Evolutionary conservation across 345 rosid genomes (phyloP), one percentile per base, ranked within the genome.

Genomic region (Gossypium rotundifolium): DNA sequence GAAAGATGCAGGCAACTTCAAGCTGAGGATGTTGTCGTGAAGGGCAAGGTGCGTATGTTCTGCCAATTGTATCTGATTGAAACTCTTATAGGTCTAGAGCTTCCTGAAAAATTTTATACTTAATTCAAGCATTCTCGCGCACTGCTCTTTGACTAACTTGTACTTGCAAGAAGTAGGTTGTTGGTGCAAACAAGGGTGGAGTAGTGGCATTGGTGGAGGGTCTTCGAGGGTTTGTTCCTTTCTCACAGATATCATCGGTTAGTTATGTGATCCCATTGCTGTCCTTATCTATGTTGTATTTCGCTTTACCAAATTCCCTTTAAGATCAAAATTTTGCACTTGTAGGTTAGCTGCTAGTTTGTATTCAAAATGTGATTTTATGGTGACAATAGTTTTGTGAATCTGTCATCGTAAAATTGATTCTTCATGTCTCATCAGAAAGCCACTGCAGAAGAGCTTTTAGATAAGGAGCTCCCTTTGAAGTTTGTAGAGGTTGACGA

Each of bases 1-100:
- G 98, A 93, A 83, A 84, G 98, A 65, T 93, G 98, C 54, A 88
- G 96, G 81, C 99, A 95, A 84, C 99, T 95, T 78, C 99, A 93
- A 77, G 85, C 99, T 80, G 99, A 95, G 87, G 98, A 93, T 84
- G 96, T 86, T 42, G 80, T 83, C 48, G 83, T 93, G 63, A 91
- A 91, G 91, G 99, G 98, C 77, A 90, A 87, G 94, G 98, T 89
- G 73, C 5, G 84, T 77, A 70, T 80, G 58, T 65, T 42, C 23
- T 9, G 11, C 40, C 62, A 60, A 13, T 66, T 70, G 76, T 17
- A 33, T 71, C 57, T 40, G 17, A 68, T 68, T 27, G 46, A 58
- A 68, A 18, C 59, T 45, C 73, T 58, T 54, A 17, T 5, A 7
- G 11, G 53, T 25, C 72, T 66, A n/a, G 54, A 63, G 23, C 53